Percentiles rank a stretch among this genome's conserved stretches.
phyloP scores from a whole-genome alignment of 179 eudicot species.

The Vitellaria paradoxa region DNA sequence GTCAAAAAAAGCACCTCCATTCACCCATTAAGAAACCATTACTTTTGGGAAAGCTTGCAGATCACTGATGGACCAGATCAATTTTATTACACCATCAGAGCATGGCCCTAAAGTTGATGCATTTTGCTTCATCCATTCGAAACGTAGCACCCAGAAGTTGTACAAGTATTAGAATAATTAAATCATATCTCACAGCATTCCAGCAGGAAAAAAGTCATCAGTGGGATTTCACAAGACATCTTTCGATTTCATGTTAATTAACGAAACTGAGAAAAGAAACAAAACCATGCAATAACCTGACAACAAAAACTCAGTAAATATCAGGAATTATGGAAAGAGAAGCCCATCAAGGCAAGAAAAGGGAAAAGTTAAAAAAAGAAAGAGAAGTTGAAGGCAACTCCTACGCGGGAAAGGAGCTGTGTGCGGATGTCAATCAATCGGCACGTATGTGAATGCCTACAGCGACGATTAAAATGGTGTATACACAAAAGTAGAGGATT shows the following conservation, averaged over 20 bases:
- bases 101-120: background rate
- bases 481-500: slow-evolving; percentile 31
- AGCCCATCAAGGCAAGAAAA: background rate
- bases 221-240: background rate
- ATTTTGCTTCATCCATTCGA: background rate
- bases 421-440: background rate
- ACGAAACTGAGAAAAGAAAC: background rate
- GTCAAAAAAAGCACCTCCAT: background rate
- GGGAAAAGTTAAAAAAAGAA: background rate
- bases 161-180: background rate
- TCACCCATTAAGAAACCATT: no score
- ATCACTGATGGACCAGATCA: background rate
- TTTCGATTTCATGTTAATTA: background rate
- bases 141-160: background rate
- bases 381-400: no score
- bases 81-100: background rate
- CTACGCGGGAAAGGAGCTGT: background rate
- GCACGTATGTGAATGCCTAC: slow-evolving; percentile 38
- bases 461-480: slow-evolving; percentile 40
- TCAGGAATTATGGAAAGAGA: no score
- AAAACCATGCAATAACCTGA: background rate
- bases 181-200: background rate
- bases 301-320: background rate
- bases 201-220: background rate
- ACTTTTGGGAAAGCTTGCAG: background rate